Percentiles rank a stretch among this genome's conserved stretches.
Conservation (phyloP, 73 alveolate genomes). For the Paramecium primaurelia region DNA sequence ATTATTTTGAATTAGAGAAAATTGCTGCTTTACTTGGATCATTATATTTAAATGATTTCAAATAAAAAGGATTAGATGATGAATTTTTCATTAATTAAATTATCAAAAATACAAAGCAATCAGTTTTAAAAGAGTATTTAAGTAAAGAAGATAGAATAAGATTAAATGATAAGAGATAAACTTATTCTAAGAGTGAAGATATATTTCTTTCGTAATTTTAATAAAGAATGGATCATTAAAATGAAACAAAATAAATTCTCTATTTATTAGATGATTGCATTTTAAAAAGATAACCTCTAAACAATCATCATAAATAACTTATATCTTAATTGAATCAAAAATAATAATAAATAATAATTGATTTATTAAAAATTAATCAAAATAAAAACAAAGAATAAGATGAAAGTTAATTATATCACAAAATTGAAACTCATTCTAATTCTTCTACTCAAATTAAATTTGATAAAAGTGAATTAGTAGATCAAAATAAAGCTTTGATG, state of each 20-base stretch:
- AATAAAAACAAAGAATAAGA: neutral
- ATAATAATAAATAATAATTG: neutral
- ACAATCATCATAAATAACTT: neutral
- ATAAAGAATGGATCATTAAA: neutral
- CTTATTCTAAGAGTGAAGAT: slow-evolving; percentile 32
- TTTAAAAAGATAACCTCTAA: neutral
- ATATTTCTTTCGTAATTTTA: neutral
- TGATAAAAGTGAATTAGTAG: slow-evolving; percentile 8
- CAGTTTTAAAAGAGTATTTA: slow-evolving; percentile 33
- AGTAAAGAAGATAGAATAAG: slow-evolving; percentile 1
- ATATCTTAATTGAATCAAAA: neutral
- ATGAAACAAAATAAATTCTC: neutral
- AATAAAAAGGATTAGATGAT: neutral
- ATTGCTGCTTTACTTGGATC: neutral
- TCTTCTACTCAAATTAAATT: neutral
- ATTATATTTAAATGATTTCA: neutral
- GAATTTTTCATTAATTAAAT: neutral
- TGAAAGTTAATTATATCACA: neutral
- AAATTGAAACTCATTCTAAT: neutral
- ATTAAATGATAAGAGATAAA: neutral
- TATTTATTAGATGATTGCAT: slow-evolving; percentile 39
- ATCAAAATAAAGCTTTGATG: neutral
- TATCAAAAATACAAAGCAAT: neutral
- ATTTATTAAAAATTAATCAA: neutral
- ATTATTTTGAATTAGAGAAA: neutral